Evolutionary conservation across 345 rosid genomes (phyloP), one percentile per base, ranked within the genome.

Genomic region (Ailanthus altissimus): DNA sequence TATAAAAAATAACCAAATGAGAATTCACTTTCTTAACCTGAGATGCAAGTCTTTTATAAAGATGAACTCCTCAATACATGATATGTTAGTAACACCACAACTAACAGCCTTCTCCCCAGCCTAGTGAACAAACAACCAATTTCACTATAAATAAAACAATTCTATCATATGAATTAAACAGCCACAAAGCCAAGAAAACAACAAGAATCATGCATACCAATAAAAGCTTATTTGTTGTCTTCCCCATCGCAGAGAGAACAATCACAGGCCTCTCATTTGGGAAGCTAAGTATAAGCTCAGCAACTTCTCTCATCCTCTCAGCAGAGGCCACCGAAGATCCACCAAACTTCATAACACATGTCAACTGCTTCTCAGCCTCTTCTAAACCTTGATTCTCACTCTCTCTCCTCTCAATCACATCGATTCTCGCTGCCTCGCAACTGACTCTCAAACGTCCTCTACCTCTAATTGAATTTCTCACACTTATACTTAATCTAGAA

Each of bases 171-270:
- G 0, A 46, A 58, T 23, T 0, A 21, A 56, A 61, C 36, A 71
- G 16, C 72, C 36, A 59, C 20, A n/a, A 10, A 64, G 64, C 74
- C 43, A 13, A 50, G 56, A 15, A 36, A 63, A 71, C 23, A 8
- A 70, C 64, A 10, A 18, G 65, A 54, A 42, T 11, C 16, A 28
- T 1, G 14, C 1, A 23, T 89, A 96, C 99, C 89, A 86, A 79
- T 74, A 96, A 72, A 76, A 96, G 98, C 60, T 94, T 94, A 83
- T 92, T 96, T 25, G 99, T 96, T 2, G 97, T 87, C 81, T 96
- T 94, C 70, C 98, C 99, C 99, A 96, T 92, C 0, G 99, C 99
- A 0, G 99, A 96, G 32, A 96, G 91, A 51, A 96, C 99, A 81
- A 96, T 79, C 72, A 92, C 90, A 0, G 99, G 99, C 77, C 84